Conservation (phyloP, 768 basidiomycete species). For the Clathrus columnatus region DNA sequence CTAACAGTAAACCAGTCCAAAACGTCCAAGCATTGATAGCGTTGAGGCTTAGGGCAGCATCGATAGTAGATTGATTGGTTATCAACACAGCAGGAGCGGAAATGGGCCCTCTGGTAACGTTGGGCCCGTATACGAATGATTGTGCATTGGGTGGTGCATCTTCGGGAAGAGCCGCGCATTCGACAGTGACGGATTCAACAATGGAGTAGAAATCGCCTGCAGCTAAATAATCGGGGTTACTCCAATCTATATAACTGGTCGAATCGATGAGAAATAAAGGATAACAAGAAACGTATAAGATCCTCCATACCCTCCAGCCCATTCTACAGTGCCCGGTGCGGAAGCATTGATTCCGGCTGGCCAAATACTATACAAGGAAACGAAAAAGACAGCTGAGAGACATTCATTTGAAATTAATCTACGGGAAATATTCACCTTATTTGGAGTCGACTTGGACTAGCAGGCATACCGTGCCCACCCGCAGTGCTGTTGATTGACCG, state of each 20-base stretch:
- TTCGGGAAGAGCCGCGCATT: constrained; percentile 46
- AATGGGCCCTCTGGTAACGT: constrained; percentile 29
- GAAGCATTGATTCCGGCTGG: constrained; percentile 62
- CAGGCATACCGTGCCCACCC: constrained; percentile 56
- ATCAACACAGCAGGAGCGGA: constrained; percentile 46
- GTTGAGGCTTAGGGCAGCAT: constrained; percentile 29
- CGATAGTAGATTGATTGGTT: constrained; percentile 48
- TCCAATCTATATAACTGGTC: constrained; percentile 66
- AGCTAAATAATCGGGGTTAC: constrained; percentile 63
- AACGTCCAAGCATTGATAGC: constrained; percentile 5
- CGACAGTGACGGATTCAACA: constrained; percentile 51
- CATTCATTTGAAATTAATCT: background rate
- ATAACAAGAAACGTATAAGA: background rate
- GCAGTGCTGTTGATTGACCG: constrained; percentile 59
- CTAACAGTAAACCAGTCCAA: background rate
- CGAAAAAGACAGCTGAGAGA: background rate
- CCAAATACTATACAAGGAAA: constrained; percentile 46
- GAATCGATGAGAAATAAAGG: background rate
- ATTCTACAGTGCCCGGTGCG: constrained; percentile 62
- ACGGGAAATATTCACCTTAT: constrained; percentile 44
- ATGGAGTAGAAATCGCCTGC: constrained; percentile 69
- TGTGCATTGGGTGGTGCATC: constrained; percentile 37
- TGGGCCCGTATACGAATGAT: constrained; percentile 56
- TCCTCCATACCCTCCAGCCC: constrained; percentile 52
- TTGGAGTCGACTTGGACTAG: constrained; percentile 73